Evolutionary conservation across 2,329 filamentous ascomycete genomes (phyloP).

Genomic region (Blastomyces parvus): DNA sequence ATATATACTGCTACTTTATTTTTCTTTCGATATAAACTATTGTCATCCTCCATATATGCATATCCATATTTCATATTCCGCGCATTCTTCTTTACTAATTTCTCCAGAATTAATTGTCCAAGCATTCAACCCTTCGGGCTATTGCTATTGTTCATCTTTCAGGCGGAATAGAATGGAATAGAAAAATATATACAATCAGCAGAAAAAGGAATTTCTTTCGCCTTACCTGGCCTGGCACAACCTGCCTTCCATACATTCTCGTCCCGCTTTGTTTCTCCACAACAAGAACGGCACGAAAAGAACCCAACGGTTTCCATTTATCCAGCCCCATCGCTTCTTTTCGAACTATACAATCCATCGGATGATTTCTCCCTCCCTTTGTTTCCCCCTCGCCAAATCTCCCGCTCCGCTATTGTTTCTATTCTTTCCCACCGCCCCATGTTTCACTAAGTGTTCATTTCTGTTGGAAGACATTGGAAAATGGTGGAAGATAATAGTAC

Average conservation of each 20-base stretch:
- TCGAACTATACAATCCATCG: background rate
- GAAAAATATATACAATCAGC: background rate
- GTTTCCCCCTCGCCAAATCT: background rate
- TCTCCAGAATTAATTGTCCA: background rate
- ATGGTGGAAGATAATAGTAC: background rate
- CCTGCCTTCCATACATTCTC: background rate
- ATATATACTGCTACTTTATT: background rate
- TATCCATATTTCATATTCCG: background rate
- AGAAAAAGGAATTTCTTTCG: background rate
- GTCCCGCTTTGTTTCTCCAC: background rate
- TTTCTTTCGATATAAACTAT: background rate
- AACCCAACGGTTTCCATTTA: background rate
- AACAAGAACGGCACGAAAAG: background rate
- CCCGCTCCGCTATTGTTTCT: background rate
- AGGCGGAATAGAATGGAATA: background rate
- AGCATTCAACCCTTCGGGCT: background rate
- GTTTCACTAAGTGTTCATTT: background rate
- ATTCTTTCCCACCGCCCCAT: background rate
- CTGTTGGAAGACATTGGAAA: background rate
- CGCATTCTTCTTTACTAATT: background rate
- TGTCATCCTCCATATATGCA: background rate
- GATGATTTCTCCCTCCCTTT: background rate
- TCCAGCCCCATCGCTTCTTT: background rate
- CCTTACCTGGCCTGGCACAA: background rate
- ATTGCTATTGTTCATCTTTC: background rate